Base-by-base conservation (phyloP, 75 land plant genomes). In the Cupressus sempervirens region DNA sequence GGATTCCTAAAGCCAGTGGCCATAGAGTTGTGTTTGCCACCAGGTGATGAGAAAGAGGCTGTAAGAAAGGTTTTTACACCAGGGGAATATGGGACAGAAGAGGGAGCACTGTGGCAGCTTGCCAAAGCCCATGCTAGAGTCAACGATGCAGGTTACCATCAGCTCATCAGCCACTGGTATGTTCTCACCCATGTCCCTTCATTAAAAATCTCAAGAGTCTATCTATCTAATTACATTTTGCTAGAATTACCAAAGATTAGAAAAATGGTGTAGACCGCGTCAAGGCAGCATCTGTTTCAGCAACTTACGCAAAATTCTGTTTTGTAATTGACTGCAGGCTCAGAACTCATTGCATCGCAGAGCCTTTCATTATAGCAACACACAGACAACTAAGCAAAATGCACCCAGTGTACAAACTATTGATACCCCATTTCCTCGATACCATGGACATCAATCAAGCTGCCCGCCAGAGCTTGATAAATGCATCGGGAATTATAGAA, bases 91-190 rank as follows among this genome's bases (percentile, higher is more conserved):
- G 92, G 91, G 0, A 86, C 90, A 32, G 85, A 54, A 12, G 88
- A 91, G 18, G 84, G 75, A 40, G 84, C 90, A 29, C 2, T 91
- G 11, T 95, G 97, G 97, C 90, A 87, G 46, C 91, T 95, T 30
- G 93, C 95, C 4, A 95, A 92, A 83, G 90, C 93, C 80, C 91
- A 95, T 83, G 97, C 85, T 11, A 83, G 84, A 34, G 88, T 87
- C 30, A 91, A 92, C 81, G 95, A 95, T 85, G 83, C 95, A 15
- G 92, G 93, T 20, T 56, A 82, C 76, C 97, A 94, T 87, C 93
- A 94, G 74, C 84, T 94, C 32, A 77, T 92, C 68, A 91, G 93
- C 83, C 97, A 95, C 85, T 95, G 93, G 95, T 93, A 89, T 0
- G 12, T 48, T 10, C 13, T 48, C 13, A 48, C 52, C 2, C 11